A percentile compares a stretch with the other conserved stretches of the same genome.
phyloP scores from a whole-genome alignment of 129 eudicot species.

The Pulicaria dysenterica region DNA sequence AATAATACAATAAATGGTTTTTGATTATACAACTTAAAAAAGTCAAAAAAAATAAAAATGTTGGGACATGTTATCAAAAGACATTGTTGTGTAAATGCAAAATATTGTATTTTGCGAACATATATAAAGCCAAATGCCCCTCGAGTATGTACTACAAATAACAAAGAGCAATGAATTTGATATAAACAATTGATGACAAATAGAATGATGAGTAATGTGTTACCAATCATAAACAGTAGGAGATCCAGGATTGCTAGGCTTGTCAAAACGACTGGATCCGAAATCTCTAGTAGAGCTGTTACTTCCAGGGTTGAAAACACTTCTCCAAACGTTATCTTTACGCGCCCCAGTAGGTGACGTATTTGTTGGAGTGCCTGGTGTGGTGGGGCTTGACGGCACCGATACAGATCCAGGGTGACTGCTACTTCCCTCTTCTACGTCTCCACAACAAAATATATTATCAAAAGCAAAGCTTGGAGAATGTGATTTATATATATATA shows the following conservation, averaged over 20 bases:
- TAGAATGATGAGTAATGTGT: neutral
- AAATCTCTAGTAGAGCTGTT: constrained; percentile 57
- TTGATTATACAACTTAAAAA: too few relatives aligned
- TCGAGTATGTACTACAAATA: too few relatives aligned
- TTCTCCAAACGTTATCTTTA: constrained; percentile 89
- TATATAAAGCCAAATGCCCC: too few relatives aligned
- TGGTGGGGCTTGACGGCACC: constrained; percentile 50
- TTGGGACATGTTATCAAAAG: too few relatives aligned
- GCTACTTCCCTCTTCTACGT: constrained; percentile 44
- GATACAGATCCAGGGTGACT: constrained; percentile 46
- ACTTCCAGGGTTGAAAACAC: constrained; percentile 86
- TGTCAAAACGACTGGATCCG: constrained; percentile 64
- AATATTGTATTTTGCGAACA: too few relatives aligned
- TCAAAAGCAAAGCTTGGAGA: too few relatives aligned
- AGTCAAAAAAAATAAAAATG: too few relatives aligned
- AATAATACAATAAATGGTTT: too few relatives aligned
- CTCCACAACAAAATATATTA: constrained; percentile 1
- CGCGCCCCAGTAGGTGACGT: constrained; percentile 44
- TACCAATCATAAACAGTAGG: constrained; percentile 95
- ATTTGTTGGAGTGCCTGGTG: constrained; percentile 57
- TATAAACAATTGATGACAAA: neutral
- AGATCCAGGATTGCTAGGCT: constrained; percentile 52
- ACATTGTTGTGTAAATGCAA: too few relatives aligned
- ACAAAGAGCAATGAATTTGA: neutral
- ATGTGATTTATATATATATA: too few relatives aligned